phyloP scores from a whole-genome alignment of 179 eudicot species.

The Carnegiea gigantea region DNA sequence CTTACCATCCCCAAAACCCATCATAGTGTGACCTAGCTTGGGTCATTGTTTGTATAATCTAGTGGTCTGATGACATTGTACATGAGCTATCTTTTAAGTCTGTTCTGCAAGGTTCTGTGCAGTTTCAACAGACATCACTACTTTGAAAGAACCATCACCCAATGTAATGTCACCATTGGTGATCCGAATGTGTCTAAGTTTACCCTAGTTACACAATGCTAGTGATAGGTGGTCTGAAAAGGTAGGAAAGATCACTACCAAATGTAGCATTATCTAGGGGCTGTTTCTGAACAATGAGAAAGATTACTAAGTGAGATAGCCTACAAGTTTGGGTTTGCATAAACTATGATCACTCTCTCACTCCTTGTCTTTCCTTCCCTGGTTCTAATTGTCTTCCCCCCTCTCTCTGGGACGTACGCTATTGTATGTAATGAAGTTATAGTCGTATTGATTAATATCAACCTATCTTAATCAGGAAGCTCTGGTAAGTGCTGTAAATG shows the following conservation, averaged over 20 bases:
- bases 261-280: too few relatives aligned
- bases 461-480: slow-evolving; percentile 55
- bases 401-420: neutral
- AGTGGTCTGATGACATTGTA: neutral
- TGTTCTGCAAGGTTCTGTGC: neutral
- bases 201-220: too few relatives aligned
- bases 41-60: neutral
- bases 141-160: neutral
- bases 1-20: neutral
- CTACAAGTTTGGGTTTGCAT: neutral
- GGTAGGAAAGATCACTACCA: too few relatives aligned
- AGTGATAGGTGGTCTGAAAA: too few relatives aligned
- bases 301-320: neutral
- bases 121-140: neutral
- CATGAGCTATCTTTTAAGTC: neutral
- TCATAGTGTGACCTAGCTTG: neutral
- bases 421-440: neutral
- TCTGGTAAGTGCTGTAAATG: slow-evolving; percentile 83
- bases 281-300: neutral
- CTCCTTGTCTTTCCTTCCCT: neutral
- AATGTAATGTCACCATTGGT: neutral
- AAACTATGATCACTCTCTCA: neutral
- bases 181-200: too few relatives aligned
- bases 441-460: neutral
- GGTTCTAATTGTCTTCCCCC: neutral